Evolutionary conservation across 176 grass and related monocot genomes (phyloP).

Genomic region (Musa schizocarpa): DNA sequence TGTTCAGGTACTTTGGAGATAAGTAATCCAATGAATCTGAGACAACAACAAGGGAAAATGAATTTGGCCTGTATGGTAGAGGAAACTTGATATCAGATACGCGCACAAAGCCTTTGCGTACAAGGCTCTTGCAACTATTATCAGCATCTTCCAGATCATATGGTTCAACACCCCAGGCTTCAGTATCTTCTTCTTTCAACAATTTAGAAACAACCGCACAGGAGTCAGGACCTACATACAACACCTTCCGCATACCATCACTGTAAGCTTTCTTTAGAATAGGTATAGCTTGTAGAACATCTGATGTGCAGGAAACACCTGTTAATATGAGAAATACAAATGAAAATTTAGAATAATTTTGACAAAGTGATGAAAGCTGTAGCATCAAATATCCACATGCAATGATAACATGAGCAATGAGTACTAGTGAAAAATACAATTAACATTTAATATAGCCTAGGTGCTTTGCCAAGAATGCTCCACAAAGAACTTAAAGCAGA

Average conservation of each 20-base stretch:
- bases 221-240: conserved; percentile 81
- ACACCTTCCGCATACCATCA: conserved; percentile 45
- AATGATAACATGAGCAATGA: neutral
- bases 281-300: conserved; percentile 72
- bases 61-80: conserved; percentile 82
- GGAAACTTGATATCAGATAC: conserved; percentile 81
- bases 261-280: conserved; percentile 82
- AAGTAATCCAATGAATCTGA: conserved; percentile 92
- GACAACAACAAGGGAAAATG: conserved; percentile 79
- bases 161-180: conserved; percentile 84
- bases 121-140: conserved; percentile 78
- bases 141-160: conserved; percentile 91
- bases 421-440: neutral
- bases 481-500: no score
- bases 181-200: conserved; percentile 58
- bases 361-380: neutral
- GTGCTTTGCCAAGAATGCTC: no score
- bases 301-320: conserved; percentile 74
- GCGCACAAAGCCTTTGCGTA: conserved; percentile 91
- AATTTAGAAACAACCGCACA: conserved; percentile 76
- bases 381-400: neutral
- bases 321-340: neutral
- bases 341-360: no score
- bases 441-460: no score
- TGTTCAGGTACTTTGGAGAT: conserved; percentile 86